Evolutionary conservation across 495 filamentous ascomycete species (phyloP).

Genomic region (Xylaria intraflava): DNA sequence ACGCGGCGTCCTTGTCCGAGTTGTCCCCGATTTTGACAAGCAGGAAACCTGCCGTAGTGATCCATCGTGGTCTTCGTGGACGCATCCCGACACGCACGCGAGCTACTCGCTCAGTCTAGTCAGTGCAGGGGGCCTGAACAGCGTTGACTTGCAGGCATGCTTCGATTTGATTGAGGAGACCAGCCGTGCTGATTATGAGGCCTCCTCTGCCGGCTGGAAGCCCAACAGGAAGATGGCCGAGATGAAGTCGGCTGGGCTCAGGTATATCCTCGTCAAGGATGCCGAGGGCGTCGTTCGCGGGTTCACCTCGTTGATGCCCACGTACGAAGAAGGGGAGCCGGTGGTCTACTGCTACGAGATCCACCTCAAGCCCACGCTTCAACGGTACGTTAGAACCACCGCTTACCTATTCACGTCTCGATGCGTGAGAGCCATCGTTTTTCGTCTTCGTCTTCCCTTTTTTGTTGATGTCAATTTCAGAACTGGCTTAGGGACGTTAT

Average conservation of each 20-base stretch:
- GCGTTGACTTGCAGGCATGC: slow-evolving; percentile 55
- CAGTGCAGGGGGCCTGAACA: slow-evolving; percentile 39
- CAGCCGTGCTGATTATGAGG: slow-evolving; percentile 57
- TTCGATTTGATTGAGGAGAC: slow-evolving; percentile 66
- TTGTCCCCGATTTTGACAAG: neutral
- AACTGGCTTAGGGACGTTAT: slow-evolving; percentile 37
- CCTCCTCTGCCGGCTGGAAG: slow-evolving; percentile 63
- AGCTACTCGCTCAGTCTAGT: slow-evolving; percentile 42
- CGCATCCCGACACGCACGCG: slow-evolving; percentile 33
- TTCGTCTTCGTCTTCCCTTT: no score
- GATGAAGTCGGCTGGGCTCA: slow-evolving; percentile 66
- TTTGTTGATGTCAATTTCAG: slow-evolving; percentile 23
- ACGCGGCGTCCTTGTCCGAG: neutral
- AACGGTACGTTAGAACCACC: slow-evolving; percentile 29
- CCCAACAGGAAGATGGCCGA: slow-evolving; percentile 61
- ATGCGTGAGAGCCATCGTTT: neutral
- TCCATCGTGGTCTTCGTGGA: slow-evolving; percentile 39
- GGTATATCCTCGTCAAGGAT: slow-evolving; percentile 55
- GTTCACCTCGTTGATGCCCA: slow-evolving; percentile 79
- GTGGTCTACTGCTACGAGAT: slow-evolving; percentile 89
- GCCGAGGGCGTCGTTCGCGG: slow-evolving; percentile 39
- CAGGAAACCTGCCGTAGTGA: slow-evolving; percentile 5
- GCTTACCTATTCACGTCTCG: neutral
- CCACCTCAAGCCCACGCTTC: slow-evolving; percentile 54
- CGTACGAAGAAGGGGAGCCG: slow-evolving; percentile 65